Evolutionary conservation across 2,329 filamentous ascomycete species (phyloP).

Genomic region (Amylocarpus encephaloides): DNA sequence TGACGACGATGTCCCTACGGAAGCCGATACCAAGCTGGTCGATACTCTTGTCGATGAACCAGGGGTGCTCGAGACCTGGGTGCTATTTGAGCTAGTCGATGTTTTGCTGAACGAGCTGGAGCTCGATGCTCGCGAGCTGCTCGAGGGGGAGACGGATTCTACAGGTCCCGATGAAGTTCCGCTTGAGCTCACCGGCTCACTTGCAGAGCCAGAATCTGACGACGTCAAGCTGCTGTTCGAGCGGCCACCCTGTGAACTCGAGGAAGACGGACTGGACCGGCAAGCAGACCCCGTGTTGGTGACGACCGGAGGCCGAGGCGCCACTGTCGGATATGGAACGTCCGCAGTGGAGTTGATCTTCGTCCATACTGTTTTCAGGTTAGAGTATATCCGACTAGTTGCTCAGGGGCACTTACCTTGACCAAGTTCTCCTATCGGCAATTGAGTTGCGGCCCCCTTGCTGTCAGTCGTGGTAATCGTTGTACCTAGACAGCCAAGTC

Average conservation of each 20-base stretch:
- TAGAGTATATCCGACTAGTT: no score
- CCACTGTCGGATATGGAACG: background rate
- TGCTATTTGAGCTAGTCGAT: background rate
- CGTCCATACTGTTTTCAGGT: background rate
- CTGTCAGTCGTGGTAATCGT: background rate
- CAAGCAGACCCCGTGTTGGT: no score
- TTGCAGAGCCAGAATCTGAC: no score
- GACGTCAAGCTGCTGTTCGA: no score
- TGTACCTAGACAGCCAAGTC: background rate
- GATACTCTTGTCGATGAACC: background rate
- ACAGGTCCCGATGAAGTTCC: no score
- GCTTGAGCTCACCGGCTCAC: no score
- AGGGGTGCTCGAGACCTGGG: background rate
- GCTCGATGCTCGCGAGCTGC: no score
- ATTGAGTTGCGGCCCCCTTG: background rate
- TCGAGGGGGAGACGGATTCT: no score
- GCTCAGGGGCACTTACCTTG: conserved; percentile 4
- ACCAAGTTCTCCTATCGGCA: conserved; percentile 1
- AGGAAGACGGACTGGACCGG: background rate
- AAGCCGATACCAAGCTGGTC: background rate
- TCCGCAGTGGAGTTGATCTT: background rate
- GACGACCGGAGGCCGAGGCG: background rate
- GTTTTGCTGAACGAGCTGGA: background rate
- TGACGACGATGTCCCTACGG: no score
- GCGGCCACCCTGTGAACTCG: background rate